Conservation (phyloP, 257 asterid species). For the Primulina tabacum region DNA sequence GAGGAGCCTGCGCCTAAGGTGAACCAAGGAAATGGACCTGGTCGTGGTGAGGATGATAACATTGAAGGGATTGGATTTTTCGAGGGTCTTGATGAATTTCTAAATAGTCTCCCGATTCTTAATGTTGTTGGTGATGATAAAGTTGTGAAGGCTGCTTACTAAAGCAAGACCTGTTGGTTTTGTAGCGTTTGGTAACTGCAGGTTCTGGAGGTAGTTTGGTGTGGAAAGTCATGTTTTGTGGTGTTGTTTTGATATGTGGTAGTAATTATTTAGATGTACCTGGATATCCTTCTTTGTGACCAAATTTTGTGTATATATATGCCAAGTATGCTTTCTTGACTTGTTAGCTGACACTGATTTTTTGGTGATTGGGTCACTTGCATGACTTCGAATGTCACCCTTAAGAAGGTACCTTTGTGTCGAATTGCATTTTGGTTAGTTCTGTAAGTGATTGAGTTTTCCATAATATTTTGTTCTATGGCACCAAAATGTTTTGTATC, state of each 20-base stretch:
- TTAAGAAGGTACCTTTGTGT: background rate
- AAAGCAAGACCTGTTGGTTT: conserved; percentile 22
- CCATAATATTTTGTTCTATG: too few species aligned
- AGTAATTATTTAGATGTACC: conserved; percentile 32
- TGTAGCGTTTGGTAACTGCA: conserved; percentile 22
- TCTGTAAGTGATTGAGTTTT: background rate
- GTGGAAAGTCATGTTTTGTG: conserved; percentile 4
- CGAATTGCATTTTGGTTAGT: background rate
- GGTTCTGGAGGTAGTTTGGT: conserved; percentile 1
- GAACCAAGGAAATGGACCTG: conserved; percentile 41
- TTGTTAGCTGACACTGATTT: background rate
- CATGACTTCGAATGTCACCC: background rate
- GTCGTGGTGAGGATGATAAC: conserved; percentile 54
- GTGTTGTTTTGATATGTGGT: conserved; percentile 32
- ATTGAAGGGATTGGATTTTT: conserved; percentile 68
- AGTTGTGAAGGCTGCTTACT: conserved; percentile 51
- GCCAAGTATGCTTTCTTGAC: background rate
- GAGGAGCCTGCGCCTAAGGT: conserved; percentile 48
- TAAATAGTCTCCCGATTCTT: conserved; percentile 60
- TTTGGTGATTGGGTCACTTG: background rate
- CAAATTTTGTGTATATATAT: conserved; percentile 8
- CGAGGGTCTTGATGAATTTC: conserved; percentile 83
- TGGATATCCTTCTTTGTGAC: conserved; percentile 3
- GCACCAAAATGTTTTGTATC: background rate
- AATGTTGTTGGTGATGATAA: conserved; percentile 56